phyloP scores from a whole-genome alignment of 2,329 filamentous ascomycete species.

The Claviceps digitariae region DNA sequence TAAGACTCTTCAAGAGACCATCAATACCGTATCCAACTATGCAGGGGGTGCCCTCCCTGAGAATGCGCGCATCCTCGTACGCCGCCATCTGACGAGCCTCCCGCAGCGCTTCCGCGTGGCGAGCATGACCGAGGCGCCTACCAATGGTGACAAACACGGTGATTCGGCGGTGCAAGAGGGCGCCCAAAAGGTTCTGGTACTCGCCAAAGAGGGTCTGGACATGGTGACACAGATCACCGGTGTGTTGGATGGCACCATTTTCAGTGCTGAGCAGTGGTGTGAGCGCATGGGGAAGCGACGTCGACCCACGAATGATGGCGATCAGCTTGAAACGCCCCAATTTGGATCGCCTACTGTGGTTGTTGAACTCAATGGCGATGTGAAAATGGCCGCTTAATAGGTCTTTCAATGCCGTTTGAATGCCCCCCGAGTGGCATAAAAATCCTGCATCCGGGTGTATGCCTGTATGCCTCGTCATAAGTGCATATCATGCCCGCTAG shows the following conservation, averaged over 20 bases:
- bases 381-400: constrained; percentile 15
- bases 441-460: background rate
- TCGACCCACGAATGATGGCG: constrained; percentile 14
- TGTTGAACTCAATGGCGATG: constrained; percentile 8
- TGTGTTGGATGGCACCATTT: constrained; percentile 77
- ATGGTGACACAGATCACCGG: constrained; percentile 88
- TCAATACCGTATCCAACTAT: constrained; percentile 76
- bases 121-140: constrained; percentile 28
- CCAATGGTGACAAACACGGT: constrained; percentile 19
- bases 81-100: constrained; percentile 69
- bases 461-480: no score
- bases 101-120: constrained; percentile 72
- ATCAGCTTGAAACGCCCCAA: constrained; percentile 6
- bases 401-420: no score
- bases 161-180: constrained; percentile 31
- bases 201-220: constrained; percentile 81
- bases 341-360: background rate
- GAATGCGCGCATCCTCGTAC: constrained; percentile 73
- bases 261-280: constrained; percentile 86
- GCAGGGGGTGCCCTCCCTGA: constrained; percentile 84
- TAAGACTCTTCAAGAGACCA: constrained; percentile 65
- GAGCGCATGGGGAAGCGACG: constrained; percentile 49
- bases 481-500: no score
- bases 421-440: no score
- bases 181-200: constrained; percentile 67